These are phyloP conservation scores for Schizosaccharomyces osmophilus DNA, from an alignment of 805 yeast species.

Conservation along the genomic window DNA sequence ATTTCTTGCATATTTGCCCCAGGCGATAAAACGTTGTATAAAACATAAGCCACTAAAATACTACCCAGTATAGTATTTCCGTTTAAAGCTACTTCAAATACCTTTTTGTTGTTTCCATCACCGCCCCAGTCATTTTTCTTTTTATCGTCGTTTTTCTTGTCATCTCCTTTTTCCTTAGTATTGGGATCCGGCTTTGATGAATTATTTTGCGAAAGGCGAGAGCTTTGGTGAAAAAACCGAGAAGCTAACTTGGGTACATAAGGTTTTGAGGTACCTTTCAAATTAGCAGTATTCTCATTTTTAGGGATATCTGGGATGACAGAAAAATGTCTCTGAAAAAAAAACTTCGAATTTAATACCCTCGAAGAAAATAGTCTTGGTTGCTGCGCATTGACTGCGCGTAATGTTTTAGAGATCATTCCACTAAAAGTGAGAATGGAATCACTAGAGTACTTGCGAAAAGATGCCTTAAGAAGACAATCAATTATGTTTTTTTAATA, in stretches of 20 bases:
- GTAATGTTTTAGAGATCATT: background rate
- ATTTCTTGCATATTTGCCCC: constrained; percentile 12
- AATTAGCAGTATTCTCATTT: no score
- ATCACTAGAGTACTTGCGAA: background rate
- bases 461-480: no score
- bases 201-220: background rate
- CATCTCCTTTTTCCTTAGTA: background rate
- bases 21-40: background rate
- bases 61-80: background rate
- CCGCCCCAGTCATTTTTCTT: background rate
- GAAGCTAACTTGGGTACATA: background rate
- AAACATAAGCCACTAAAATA: background rate
- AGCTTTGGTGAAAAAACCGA: background rate
- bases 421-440: background rate
- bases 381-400: no score
- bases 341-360: no score
- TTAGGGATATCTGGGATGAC: no score
- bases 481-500: no score
- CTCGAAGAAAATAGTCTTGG: no score
- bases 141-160: background rate
- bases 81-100: background rate
- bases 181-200: background rate
- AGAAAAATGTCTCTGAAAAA: no score
- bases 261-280: no score
- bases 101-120: background rate